phyloP scores from a whole-genome alignment of 441 rosid genomes.

The Adansonia madagascariensis region DNA sequence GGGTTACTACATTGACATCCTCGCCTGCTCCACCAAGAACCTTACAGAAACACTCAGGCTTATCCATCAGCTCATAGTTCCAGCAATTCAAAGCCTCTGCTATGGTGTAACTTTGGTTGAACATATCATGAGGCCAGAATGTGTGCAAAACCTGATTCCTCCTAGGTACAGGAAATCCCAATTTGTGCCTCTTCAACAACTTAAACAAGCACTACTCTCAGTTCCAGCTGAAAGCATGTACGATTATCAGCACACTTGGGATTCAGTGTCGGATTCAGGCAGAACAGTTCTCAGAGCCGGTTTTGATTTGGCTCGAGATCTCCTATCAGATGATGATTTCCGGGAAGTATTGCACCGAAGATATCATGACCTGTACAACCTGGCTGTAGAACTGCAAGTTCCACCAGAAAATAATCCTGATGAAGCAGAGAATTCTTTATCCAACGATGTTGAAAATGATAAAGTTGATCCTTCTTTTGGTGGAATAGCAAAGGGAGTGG shows the following conservation, averaged over 20 bases:
- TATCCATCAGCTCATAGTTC: constrained; percentile 73
- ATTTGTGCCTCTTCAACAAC: constrained; percentile 58
- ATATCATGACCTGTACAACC: constrained; percentile 81
- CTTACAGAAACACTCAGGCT: constrained; percentile 82
- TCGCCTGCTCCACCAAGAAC: constrained; percentile 88
- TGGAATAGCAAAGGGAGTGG: constrained; percentile 90
- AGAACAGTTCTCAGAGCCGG: constrained; percentile 60
- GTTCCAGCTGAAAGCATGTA: constrained; percentile 89
- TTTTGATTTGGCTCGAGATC: constrained; percentile 86
- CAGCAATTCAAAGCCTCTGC: constrained; percentile 81
- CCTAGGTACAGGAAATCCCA: constrained; percentile 80
- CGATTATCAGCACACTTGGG: constrained; percentile 96
- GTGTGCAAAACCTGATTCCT: constrained; percentile 71
- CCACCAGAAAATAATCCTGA: constrained; percentile 61
- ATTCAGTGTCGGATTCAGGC: constrained; percentile 66
- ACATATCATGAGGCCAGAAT: constrained; percentile 75
- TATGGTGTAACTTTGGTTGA: constrained; percentile 83
- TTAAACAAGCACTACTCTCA: constrained; percentile 82
- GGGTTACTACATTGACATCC: constrained; percentile 81
- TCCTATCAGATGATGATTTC: constrained; percentile 90
- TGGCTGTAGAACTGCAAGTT: constrained; percentile 83
- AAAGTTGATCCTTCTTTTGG: constrained; percentile 77
- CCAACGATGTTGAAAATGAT: constrained; percentile 31
- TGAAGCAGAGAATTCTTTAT: constrained; percentile 39
- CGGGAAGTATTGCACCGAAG: constrained; percentile 84